Evolutionary conservation across 2,329 filamentous ascomycete species (phyloP), one percentile per base, ranked within the genome.

Genomic region (Clonostachys byssicola): DNA sequence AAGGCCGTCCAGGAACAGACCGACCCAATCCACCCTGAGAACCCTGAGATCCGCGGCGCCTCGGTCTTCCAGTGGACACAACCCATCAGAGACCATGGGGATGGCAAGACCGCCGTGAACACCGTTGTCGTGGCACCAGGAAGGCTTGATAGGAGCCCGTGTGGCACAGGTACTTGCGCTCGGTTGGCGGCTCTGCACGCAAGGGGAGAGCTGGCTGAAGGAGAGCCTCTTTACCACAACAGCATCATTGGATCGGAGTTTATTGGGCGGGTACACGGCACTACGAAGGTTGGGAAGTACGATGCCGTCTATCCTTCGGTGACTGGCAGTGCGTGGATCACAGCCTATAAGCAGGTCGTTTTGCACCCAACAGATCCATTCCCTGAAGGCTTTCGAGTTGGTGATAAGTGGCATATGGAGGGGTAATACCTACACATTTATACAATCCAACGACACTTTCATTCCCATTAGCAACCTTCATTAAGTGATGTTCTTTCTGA

Each of bases 161-260:
- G 69, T 47, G 71, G 71, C 10, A 73, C 68, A 5, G 70, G 70
- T 2, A 72, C 64, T 1, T 69, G 58, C 49, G 65, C 69, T 14
- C 59, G 71, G 5, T 53, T 74, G 48, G 69, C 70, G 1, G 59
- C 72, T 0, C 49, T 74, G 12, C 66, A 73, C 52, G 65, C 63
- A 2, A 56, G 63, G 34, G 67, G 67, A 4, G 47, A 64, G 30
- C 49, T 73, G 3, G 49, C 59, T 7, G 61, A 59, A 5, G 62
- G 60, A 2, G 61, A 73, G 42, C 51, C 46, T 0, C 64, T 73
- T 46, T 54, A 51, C 5, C 63, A 70, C 51, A 56, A 52, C 6
- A 72, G 68, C 48, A 65, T 73, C 42, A 67, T 70, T 44, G 66
- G 60, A 2, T 69, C 67, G 0, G 62, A 69, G 47, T 73, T 74